Percentiles rank a stretch among this genome's conserved stretches.
phyloP scores from a whole-genome alignment of 106 monocot species.

The Ottelia alismoides region DNA sequence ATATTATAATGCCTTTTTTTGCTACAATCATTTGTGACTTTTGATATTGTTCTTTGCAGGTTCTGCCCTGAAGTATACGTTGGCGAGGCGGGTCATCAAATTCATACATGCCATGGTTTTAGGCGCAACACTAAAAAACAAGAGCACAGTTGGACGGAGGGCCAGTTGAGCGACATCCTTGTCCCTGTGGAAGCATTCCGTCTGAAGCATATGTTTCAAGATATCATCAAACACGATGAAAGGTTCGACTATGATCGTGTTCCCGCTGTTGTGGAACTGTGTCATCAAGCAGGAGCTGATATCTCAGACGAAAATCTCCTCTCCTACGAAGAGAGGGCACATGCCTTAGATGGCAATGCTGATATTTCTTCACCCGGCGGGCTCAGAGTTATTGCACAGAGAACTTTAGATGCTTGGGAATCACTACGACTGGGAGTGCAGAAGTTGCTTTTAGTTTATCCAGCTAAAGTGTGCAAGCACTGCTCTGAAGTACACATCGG shows the following conservation, averaged over 20 bases:
- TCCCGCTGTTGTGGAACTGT: conserved; percentile 70
- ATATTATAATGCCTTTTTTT: too few relatives aligned
- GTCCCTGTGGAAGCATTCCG: conserved; percentile 58
- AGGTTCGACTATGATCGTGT: conserved; percentile 52
- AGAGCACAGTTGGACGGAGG: conserved; percentile 39
- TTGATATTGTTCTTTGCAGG: conserved; percentile 13
- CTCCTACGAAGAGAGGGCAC: not conserved
- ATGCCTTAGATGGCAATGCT: not conserved
- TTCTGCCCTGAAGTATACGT: conserved; percentile 68
- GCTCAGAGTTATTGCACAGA: conserved; percentile 24
- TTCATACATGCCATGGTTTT: conserved; percentile 62
- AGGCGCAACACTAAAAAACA: conserved; percentile 32
- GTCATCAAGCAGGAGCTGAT: conserved; percentile 66
- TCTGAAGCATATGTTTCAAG: conserved; percentile 47
- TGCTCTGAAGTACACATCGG: conserved; percentile 81
- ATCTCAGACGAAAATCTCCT: conserved; percentile 17
- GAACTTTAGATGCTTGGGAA: conserved; percentile 73
- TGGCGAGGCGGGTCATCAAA: conserved; percentile 43
- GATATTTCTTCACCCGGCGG: not conserved
- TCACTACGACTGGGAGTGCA: conserved; percentile 47
- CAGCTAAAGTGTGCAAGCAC: conserved; percentile 51
- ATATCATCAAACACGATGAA: conserved; percentile 53
- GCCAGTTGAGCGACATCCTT: conserved; percentile 41
- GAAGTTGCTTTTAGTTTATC: conserved; percentile 58
- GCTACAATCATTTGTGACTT: not conserved